phyloP scores from a whole-genome alignment of 2,329 filamentous ascomycete species.

The Beauveria sp. region DNA sequence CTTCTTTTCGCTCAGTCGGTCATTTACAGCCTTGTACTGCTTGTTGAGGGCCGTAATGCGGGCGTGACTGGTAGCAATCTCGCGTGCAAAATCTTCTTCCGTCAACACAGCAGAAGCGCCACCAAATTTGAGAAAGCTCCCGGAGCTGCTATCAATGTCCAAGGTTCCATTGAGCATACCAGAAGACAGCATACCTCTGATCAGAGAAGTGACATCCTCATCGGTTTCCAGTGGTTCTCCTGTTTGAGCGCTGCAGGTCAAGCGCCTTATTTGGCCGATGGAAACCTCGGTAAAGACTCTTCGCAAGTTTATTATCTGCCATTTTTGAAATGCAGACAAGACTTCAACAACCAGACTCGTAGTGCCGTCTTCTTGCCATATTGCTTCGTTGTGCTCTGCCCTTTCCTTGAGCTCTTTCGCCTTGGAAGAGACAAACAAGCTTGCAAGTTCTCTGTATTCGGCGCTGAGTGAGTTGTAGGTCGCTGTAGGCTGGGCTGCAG shows the following conservation, averaged over 20 bases:
- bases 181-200: conserved; percentile 48
- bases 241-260: conserved; percentile 48
- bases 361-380: conserved; percentile 70
- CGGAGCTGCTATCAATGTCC: conserved; percentile 33
- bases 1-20: conserved; percentile 46
- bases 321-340: conserved; percentile 62
- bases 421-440: conserved; percentile 53
- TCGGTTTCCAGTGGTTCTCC: conserved; percentile 34
- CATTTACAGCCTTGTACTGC: conserved; percentile 44
- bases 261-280: conserved; percentile 42
- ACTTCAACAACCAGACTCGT: conserved; percentile 62
- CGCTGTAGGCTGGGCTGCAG: conserved; percentile 45
- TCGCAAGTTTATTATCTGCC: conserved; percentile 66
- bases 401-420: conserved; percentile 56
- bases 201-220: conserved; percentile 36
- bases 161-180: conserved; percentile 46
- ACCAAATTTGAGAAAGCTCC: conserved; percentile 45
- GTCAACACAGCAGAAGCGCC: conserved; percentile 34
- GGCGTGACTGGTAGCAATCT: conserved; percentile 33
- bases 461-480: conserved; percentile 52
- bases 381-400: conserved; percentile 44
- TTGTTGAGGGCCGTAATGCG: conserved; percentile 38
- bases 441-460: conserved; percentile 63
- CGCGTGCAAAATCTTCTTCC: conserved; percentile 42
- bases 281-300: conserved; percentile 59